A percentile compares a stretch with the other conserved stretches of the same genome.
Conservation (phyloP, 202 grass and related monocot species). For the Digitaria exilis region DNA sequence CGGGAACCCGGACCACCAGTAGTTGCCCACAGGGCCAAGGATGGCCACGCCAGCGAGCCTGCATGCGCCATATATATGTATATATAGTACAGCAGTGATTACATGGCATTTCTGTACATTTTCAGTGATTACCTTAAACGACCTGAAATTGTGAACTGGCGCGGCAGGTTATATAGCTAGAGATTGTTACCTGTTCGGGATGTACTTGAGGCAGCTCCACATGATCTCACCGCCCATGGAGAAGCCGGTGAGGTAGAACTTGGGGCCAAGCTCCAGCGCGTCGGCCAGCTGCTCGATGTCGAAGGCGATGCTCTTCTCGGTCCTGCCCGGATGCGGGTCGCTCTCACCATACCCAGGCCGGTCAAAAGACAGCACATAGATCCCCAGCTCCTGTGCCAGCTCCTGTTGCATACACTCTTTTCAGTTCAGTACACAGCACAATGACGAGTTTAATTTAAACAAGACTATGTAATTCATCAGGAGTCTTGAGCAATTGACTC, state of each 20-base stretch:
- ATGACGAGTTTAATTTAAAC: too few relatives aligned
- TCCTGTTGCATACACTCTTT: conserved; percentile 40
- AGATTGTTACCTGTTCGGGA: conserved; percentile 58
- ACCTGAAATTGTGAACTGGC: too few relatives aligned
- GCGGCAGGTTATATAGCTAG: too few relatives aligned
- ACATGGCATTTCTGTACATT: too few relatives aligned
- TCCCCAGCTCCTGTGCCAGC: conserved; percentile 63
- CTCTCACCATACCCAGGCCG: conserved; percentile 95
- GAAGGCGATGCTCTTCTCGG: conserved; percentile 57
- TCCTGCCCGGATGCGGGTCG: conserved; percentile 65
- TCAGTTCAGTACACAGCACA: not conserved
- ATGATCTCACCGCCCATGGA: conserved; percentile 87
- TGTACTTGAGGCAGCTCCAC: conserved; percentile 91
- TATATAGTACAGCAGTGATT: too few relatives aligned
- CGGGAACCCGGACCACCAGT: conserved; percentile 87
- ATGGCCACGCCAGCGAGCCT: conserved; percentile 79
- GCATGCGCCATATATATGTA: not conserved
- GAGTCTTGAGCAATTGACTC: too few relatives aligned
- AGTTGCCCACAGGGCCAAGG: conserved; percentile 80
- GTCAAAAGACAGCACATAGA: conserved; percentile 81
- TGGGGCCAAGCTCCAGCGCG: conserved; percentile 58
- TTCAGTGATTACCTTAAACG: too few relatives aligned
- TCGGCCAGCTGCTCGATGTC: conserved; percentile 89
- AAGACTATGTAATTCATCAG: not conserved
- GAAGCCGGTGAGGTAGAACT: conserved; percentile 74